Conservation (phyloP, 371 early-diverging fungal species). For the Umbelopsis sp. region DNA sequence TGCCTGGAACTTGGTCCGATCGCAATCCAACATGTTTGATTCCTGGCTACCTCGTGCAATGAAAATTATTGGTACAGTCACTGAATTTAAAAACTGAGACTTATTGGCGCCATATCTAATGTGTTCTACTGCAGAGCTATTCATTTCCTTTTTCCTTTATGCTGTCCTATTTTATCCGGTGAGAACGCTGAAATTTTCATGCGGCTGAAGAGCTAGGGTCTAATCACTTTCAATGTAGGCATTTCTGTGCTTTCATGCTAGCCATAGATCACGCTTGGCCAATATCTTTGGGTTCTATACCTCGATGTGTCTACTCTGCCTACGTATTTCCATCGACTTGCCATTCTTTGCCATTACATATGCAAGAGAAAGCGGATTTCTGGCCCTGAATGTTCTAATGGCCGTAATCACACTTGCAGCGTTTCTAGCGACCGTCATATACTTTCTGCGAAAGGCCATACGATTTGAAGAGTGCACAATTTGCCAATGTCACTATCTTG, state of each 20-base stretch:
- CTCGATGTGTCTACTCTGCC: slow-evolving; percentile 34
- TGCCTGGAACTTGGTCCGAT: slow-evolving; percentile 54
- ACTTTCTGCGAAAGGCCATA: slow-evolving; percentile 32
- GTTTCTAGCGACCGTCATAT: slow-evolving; percentile 29
- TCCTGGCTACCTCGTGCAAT: slow-evolving; percentile 48
- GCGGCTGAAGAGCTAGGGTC: neutral
- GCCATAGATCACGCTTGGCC: slow-evolving; percentile 43
- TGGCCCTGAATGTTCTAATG: slow-evolving; percentile 36
- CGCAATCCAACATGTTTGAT: slow-evolving; percentile 46
- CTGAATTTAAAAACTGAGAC: too few relatives aligned
- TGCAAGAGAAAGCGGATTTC: slow-evolving; percentile 38
- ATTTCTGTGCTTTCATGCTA: slow-evolving; percentile 49
- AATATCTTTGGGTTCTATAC: slow-evolving; percentile 37
- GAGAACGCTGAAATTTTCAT: neutral
- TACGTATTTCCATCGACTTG: slow-evolving; percentile 39
- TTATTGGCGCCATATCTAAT: too few relatives aligned
- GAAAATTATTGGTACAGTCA: slow-evolving; percentile 43
- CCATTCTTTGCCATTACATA: slow-evolving; percentile 42
- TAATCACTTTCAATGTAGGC: slow-evolving; percentile 21
- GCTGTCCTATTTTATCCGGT: slow-evolving; percentile 57
- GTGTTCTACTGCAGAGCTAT: slow-evolving; percentile 32
- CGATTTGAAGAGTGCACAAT: slow-evolving; percentile 32
- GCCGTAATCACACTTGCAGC: slow-evolving; percentile 41
- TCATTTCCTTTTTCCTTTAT: slow-evolving; percentile 52
- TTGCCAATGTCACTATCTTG: slow-evolving; percentile 35